Base-by-base conservation (phyloP, 2,329 filamentous ascomycete species). In the Aspergillus phoenicis region DNA sequence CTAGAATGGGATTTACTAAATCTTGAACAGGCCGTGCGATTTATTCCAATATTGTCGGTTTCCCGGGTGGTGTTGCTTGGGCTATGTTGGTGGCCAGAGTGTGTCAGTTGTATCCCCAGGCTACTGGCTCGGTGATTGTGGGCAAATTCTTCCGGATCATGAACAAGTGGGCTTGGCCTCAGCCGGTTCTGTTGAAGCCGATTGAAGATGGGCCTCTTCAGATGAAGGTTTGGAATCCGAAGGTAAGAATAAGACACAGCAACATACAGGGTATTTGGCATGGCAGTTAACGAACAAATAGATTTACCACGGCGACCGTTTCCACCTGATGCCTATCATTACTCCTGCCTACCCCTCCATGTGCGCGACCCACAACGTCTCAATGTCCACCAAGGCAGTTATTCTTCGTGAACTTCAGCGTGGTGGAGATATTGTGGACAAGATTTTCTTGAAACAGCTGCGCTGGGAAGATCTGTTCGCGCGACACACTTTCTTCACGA, bases 271-370 rank as follows among this genome's bases (percentile, higher is more conserved):
- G 38, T 20, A 3, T 49, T 30, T 45, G 13, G 24, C 58, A 22
- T 15, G 28, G 17, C 22, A 2, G 22, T 45, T 61, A 39, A 54
- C 39, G 8, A 36, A 2, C 15, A 5, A 36, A 91, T 69, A 91
- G 84, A 81, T 93, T 30, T 96, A 96, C 75, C 87, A 87, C 62
- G 85, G 87, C 58, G 95, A 98, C 75, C 86, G 86, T 47, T 91
- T 87, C 67, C 94, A 98, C 76, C 82, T 97, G 56, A 99, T 99
- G 95, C 95, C 95, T 28, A 91, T 99, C 76, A 98, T 99, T 71
- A 99, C 95, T 1, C 95, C 95, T 1, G 93, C 95, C 1, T 98
- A 97, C 74, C 95, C 95, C 2, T 96, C 93, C 53, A 98, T 97
- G 93, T 98, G 95, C 75, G 90, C 95, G 1, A 98, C 95, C 0